Base-by-base conservation (phyloP, 1,284 basidiomycete species). In the Cryptococcus hybrid region DNA sequence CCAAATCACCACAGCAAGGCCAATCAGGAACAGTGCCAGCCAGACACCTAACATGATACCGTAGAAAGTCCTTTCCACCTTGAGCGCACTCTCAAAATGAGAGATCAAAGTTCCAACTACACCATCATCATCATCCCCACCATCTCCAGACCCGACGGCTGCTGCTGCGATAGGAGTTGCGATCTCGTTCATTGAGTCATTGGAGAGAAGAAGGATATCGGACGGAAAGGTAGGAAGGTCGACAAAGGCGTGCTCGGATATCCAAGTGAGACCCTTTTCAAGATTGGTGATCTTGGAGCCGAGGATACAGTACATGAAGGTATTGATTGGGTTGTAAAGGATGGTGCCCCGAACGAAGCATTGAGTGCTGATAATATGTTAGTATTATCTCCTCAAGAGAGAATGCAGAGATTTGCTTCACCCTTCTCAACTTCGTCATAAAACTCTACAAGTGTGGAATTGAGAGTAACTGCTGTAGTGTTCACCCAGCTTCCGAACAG, bases 401-500 rank as follows among this genome's bases (percentile, higher is more conserved):
- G 24, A 45, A 38, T 36, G 12, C 24, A 37, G 8, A 37, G 7
- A 65, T 72, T 65, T 48, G 30, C 30, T 30, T 30, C 30, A 75
- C 74, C 61, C 12, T 61, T 55, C 54, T 76, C 78, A 7, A 83
- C 65, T 7, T 76, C 79, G 56, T 73, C 70, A 59, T 82, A 80
- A 55, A 83, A 82, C 40, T 78, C 73, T 35, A 78, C 80, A 30
- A 83, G 65, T 0, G 81, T 82, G 12, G 67, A 58, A 58, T 99
- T 99, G 63, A 99, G 84, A 5, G 87, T 87, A 4, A 85, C 84
- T 0, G 92, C 94, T 1, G 94, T 96, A n/a, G 82, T 84, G 69
- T 96, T 92, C 52, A 98, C 86, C 94, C 93, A 98, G 1, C 57
- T 56, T 13, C 90, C 88, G 61, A 98, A 95, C 47, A 97, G 77